These are phyloP conservation scores for Aureobasidium sp. DNA, from an alignment of 2,329 filamentous ascomycete genomes.

Conservation along the genomic window DNA sequence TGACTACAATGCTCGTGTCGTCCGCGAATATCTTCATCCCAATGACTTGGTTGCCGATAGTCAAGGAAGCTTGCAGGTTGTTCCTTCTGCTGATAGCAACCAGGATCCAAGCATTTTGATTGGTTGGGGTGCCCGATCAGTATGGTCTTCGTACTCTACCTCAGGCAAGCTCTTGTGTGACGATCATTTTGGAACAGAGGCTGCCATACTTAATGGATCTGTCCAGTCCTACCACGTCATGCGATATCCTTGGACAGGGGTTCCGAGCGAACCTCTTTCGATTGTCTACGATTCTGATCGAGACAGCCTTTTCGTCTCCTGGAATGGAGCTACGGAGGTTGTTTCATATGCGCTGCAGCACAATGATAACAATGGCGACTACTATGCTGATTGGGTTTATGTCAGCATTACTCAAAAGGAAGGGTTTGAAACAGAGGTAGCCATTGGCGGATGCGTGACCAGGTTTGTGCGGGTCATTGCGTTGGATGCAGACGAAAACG, in stretches of 20 bases:
- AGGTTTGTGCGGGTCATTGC: conserved; percentile 21
- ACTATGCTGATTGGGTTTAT: conserved; percentile 19
- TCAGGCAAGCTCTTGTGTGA: conserved; percentile 37
- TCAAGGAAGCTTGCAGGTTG: conserved; percentile 23
- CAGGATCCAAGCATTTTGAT: conserved; percentile 29
- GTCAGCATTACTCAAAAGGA: conserved; percentile 14
- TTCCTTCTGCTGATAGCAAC: conserved; percentile 9
- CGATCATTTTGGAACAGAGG: conserved; percentile 35
- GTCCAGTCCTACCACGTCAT: conserved; percentile 33
- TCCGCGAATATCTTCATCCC: conserved; percentile 25
- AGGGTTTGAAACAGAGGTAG: conserved; percentile 21
- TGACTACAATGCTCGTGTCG: conserved; percentile 25
- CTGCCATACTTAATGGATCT: conserved; percentile 24
- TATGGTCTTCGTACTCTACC: conserved; percentile 41
- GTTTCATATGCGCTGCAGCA: conserved; percentile 36
- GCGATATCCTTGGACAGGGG: conserved; percentile 27
- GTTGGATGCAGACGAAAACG: conserved; percentile 19
- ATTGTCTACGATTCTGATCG: conserved; percentile 19
- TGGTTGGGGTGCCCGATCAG: conserved; percentile 49
- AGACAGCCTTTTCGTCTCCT: conserved; percentile 42
- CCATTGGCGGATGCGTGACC: not conserved
- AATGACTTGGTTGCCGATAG: conserved; percentile 21
- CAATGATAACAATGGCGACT: not conserved
- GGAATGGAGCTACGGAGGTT: conserved; percentile 45
- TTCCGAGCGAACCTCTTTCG: conserved; percentile 21